Evolutionary conservation across 2,329 filamentous ascomycete genomes (phyloP), one percentile per base, ranked within the genome.

Genomic region (Ophiostoma montium): DNA sequence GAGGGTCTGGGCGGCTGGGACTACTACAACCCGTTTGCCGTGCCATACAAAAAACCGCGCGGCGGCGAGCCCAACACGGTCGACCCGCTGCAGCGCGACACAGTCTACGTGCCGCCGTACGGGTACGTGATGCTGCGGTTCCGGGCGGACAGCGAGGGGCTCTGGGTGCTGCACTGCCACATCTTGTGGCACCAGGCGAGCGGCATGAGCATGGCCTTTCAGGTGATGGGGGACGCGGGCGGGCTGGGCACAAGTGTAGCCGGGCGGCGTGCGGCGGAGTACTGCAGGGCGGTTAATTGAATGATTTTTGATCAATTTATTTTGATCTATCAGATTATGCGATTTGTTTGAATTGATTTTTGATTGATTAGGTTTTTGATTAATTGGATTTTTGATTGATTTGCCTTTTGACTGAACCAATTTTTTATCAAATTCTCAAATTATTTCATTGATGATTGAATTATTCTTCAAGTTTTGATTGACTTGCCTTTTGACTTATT

Each of bases 121-220:
- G 57, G 57, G 11, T 57, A 57, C 18, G 52, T 46, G 7, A 53
- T 57, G 4, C 16, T 55, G n/a, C 47, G 56, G 1, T 59, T 59
- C 45, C 46, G 46, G 3, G 57, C 57, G 23, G 57, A 59, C 44
- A 57, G 56, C 35, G 51, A 55, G 19, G 55, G 53, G 16, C 31
- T 59, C 6, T 59, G 57, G 57, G 46, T 52, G 10, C 36, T 59
- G 23, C 57, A 59, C 43, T 59, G 56, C 47, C 57, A 58, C 16
- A 51, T 59, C 11, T 16, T 59, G n/a, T 57, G 56, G 56, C 56
- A 59, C 43, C 53, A 56, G 36, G 51, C 52, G 1, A 57, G 52
- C 30, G 56, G 57, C 30, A 59, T 59, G 56, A 51, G n/a, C 27
- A 59, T 58, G 56, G 57, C 56, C 3, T 48, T 58, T 12, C 55